These are phyloP conservation scores for Draba incana DNA, from an alignment of 345 rosid genomes.

Conservation along the genomic window DNA sequence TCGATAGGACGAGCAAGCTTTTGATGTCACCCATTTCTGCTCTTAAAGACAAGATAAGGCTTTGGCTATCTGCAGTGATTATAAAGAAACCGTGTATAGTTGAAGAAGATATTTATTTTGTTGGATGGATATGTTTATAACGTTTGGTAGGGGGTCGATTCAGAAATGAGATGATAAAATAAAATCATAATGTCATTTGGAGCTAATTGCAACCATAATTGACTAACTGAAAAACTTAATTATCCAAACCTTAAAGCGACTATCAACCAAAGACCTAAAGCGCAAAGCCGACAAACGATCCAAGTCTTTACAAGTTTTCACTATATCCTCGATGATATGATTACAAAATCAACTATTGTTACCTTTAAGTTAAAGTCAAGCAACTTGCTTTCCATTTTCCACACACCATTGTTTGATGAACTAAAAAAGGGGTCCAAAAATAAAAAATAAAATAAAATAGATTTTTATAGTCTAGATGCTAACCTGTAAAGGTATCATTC, in stretches of 20 bases:
- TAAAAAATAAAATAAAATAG: too few relatives aligned
- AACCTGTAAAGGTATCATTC: constrained; percentile 35
- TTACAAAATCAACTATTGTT: constrained; percentile 19
- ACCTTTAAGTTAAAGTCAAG: background rate
- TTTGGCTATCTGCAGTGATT: constrained; percentile 23
- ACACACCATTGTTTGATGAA: constrained; percentile 20
- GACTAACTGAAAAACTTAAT: background rate
- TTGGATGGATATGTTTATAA: background rate
- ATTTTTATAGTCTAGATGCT: background rate
- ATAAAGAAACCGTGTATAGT: constrained; percentile 16
- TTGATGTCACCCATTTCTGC: constrained; percentile 32
- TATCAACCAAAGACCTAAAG: constrained; percentile 4
- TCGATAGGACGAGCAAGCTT: constrained; percentile 22
- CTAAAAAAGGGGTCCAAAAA: background rate
- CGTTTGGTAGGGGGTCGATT: constrained; percentile 2
- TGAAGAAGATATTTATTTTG: background rate
- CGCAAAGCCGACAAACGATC: constrained; percentile 15
- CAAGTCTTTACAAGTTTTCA: background rate
- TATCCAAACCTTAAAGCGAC: constrained; percentile 17
- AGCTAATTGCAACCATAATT: constrained; percentile 14
- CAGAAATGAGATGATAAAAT: background rate
- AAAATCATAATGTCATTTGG: constrained; percentile 17
- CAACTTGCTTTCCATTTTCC: constrained; percentile 21
- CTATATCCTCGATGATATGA: constrained; percentile 1
- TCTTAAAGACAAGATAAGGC: background rate